Evolutionary conservation across 1,139 yeast genomes (phyloP).

Genomic region (Yamadazyma conglobata): DNA sequence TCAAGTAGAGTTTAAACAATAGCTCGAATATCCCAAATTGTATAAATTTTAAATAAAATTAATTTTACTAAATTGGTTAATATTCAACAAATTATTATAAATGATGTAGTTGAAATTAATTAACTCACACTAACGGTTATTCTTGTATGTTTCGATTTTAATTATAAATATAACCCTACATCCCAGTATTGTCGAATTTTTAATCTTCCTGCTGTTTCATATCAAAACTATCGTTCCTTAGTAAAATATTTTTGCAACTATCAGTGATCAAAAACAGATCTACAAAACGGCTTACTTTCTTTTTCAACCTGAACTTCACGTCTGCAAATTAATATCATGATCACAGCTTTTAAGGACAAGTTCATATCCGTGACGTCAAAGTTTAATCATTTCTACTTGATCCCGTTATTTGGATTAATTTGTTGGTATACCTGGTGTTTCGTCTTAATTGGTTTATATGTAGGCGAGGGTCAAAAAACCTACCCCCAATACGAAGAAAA

Average conservation of each 20-base stretch:
- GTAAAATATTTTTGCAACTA: too few relatives aligned
- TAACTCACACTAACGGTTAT: too few relatives aligned
- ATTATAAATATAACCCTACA: background rate
- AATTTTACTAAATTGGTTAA: too few relatives aligned
- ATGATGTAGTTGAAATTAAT: too few relatives aligned
- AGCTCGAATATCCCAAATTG: background rate
- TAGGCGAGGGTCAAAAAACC: slow-evolving; percentile 18
- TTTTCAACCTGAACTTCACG: slow-evolving; percentile 1
- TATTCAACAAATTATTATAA: too few relatives aligned
- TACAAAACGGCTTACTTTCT: too few relatives aligned
- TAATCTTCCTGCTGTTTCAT: too few relatives aligned
- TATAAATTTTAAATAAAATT: too few relatives aligned
- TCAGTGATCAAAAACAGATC: too few relatives aligned
- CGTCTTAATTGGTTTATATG: slow-evolving; percentile 24
- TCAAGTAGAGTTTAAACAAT: slow-evolving; percentile 1
- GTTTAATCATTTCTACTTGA: slow-evolving; percentile 26
- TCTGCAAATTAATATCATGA: slow-evolving; percentile 7
- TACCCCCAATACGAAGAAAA: slow-evolving; percentile 22
- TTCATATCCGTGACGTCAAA: slow-evolving; percentile 19
- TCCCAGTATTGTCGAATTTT: background rate
- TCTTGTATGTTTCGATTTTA: too few relatives aligned
- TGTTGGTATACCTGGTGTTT: slow-evolving; percentile 27
- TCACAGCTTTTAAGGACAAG: slow-evolving; percentile 10
- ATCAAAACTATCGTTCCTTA: background rate
- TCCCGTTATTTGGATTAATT: slow-evolving; percentile 26